These are phyloP conservation scores for Trichoderma brevicompactum DNA, from an alignment of 2,329 filamentous ascomycete species.

Conservation along the genomic window DNA sequence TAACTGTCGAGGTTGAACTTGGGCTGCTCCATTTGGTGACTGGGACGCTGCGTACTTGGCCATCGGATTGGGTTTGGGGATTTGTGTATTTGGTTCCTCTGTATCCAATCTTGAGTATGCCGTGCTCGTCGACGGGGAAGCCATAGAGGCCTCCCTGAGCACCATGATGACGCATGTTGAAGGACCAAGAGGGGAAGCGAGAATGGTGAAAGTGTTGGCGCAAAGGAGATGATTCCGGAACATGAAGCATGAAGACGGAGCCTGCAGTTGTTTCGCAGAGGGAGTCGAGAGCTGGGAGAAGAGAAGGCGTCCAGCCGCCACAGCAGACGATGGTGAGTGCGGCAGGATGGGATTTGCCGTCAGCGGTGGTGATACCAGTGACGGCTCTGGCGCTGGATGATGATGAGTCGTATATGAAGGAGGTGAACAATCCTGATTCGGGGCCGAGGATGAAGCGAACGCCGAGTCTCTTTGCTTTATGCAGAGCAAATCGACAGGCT, in stretches of 20 bases:
- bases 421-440: conserved; percentile 39
- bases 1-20: neutral
- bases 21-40: conserved; percentile 44
- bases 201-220: conserved; percentile 43
- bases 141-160: conserved; percentile 52
- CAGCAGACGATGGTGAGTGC: conserved; percentile 46
- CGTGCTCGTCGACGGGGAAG: conserved; percentile 49
- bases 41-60: conserved; percentile 46
- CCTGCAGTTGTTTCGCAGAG: conserved; percentile 55
- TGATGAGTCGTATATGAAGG: conserved; percentile 31
- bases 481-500: conserved; percentile 50
- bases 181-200: conserved; percentile 52
- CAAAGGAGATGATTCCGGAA: conserved; percentile 40
- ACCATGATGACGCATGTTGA: conserved; percentile 40
- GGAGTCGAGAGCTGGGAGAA: conserved; percentile 47
- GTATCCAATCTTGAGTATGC: conserved; percentile 55
- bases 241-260: conserved; percentile 48
- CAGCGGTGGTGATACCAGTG: conserved; percentile 45
- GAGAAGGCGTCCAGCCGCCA: conserved; percentile 50
- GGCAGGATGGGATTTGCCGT: conserved; percentile 43
- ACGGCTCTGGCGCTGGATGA: conserved; percentile 31
- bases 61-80: conserved; percentile 43
- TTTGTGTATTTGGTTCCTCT: conserved; percentile 57
- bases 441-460: conserved; percentile 48
- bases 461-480: conserved; percentile 47